Evolutionary conservation across 2,329 filamentous ascomycete genomes (phyloP).

Genomic region (Venturia asperata): DNA sequence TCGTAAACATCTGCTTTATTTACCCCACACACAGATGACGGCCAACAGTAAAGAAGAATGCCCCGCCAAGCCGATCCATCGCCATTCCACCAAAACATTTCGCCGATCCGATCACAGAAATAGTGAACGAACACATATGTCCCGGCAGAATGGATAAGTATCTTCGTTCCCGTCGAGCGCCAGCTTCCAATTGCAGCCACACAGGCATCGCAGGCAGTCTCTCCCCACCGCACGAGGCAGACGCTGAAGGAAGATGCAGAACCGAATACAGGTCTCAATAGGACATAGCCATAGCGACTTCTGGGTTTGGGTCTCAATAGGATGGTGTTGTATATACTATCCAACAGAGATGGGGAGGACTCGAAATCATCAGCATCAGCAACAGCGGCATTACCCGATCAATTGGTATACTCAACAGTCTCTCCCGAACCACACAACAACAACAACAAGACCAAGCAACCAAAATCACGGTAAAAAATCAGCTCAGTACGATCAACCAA

Average conservation of each 20-base stretch:
- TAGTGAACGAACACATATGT: neutral
- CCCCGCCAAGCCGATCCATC: neutral
- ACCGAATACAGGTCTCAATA: constrained; percentile 1
- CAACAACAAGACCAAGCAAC: too few relatives aligned
- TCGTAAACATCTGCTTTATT: neutral
- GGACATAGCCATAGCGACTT: neutral
- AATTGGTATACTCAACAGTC: neutral
- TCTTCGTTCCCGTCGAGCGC: neutral
- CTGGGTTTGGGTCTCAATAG: constrained; percentile 3
- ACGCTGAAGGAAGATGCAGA: neutral
- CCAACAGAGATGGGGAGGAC: neutral
- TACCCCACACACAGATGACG: neutral
- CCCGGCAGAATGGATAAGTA: neutral
- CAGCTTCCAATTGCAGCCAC: neutral
- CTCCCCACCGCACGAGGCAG: neutral
- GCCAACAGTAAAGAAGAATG: neutral
- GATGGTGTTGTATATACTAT: neutral
- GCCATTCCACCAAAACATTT: neutral
- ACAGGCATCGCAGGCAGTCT: neutral
- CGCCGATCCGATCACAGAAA: neutral
- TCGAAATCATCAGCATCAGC: neutral
- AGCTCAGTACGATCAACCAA: neutral
- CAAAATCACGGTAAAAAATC: too few relatives aligned
- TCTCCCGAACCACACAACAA: neutral
- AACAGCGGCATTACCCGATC: neutral